Percentiles rank a stretch among this genome's conserved stretches.
These are phyloP conservation scores for Aureobasidium subglaciale DNA, from an alignment of 2,329 filamentous ascomycete genomes.

Conservation along the genomic window DNA sequence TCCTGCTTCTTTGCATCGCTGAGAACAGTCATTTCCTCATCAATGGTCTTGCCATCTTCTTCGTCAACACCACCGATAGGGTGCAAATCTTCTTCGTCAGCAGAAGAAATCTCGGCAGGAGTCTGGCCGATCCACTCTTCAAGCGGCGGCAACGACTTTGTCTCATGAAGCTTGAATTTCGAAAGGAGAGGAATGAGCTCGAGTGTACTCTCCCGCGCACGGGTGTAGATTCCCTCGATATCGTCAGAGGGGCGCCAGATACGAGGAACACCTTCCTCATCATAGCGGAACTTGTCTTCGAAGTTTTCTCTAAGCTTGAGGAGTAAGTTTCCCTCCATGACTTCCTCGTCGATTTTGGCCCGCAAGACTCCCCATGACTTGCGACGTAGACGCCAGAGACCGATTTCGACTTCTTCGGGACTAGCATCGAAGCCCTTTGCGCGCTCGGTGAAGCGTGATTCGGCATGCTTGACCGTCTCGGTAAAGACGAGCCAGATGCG, in stretches of 20 bases:
- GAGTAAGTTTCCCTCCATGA: slow-evolving; percentile 94
- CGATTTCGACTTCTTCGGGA: slow-evolving; percentile 82
- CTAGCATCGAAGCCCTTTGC: slow-evolving; percentile 92
- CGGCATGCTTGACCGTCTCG: slow-evolving; percentile 75
- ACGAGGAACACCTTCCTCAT: slow-evolving; percentile 85
- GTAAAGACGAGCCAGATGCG: slow-evolving; percentile 85
- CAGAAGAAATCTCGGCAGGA: slow-evolving; percentile 64
- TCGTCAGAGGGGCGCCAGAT: slow-evolving; percentile 97
- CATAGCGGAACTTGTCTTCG: slow-evolving; percentile 98
- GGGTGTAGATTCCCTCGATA: slow-evolving; percentile 91
- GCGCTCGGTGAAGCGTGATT: slow-evolving; percentile 75
- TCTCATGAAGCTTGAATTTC: slow-evolving; percentile 70
- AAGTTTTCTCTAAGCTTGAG: slow-evolving; percentile 97
- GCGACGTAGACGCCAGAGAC: slow-evolving; percentile 82
- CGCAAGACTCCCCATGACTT: slow-evolving; percentile 92
- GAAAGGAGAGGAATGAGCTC: slow-evolving; percentile 84
- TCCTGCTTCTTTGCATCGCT: slow-evolving; percentile 86
- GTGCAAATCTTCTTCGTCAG: slow-evolving; percentile 81
- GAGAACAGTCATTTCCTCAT: slow-evolving; percentile 95
- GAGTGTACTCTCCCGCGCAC: slow-evolving; percentile 84
- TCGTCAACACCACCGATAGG: slow-evolving; percentile 93
- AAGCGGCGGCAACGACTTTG: slow-evolving; percentile 71
- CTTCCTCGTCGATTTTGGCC: slow-evolving; percentile 90
- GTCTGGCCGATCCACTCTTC: slow-evolving; percentile 74
- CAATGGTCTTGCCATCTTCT: slow-evolving; percentile 77